phyloP scores from a whole-genome alignment of 2,329 filamentous ascomycete species.

The Pseudovirgaria hyperparasitica region DNA sequence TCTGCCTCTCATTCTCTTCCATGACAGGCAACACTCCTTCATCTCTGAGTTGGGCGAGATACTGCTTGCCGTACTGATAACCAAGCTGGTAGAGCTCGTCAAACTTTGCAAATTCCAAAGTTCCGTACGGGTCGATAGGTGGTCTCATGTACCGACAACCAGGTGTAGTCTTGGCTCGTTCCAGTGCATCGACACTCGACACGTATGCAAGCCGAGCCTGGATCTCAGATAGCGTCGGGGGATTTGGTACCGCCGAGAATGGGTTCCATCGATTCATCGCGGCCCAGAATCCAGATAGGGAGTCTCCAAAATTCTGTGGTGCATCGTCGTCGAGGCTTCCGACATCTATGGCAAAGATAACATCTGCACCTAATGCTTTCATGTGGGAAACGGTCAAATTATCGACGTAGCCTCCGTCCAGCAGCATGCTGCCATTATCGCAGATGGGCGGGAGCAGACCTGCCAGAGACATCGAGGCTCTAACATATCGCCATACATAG shows the following conservation, averaged over 20 bases:
- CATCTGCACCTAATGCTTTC: conserved; percentile 84
- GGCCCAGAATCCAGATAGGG: conserved; percentile 88
- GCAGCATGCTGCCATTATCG: conserved; percentile 90
- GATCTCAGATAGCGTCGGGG: conserved; percentile 89
- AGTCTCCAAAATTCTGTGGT: conserved; percentile 87
- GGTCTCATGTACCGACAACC: conserved; percentile 96
- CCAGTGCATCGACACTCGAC: conserved; percentile 83
- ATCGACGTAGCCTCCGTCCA: conserved; percentile 94
- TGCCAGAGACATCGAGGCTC: conserved; percentile 92
- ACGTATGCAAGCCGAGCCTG: conserved; percentile 92
- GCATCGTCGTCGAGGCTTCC: conserved; percentile 84
- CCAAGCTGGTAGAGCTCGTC: conserved; percentile 91
- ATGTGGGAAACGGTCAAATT: conserved; percentile 95
- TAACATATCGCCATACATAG: conserved; percentile 94
- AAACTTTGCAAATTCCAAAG: conserved; percentile 92
- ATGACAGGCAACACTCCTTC: conserved; percentile 57
- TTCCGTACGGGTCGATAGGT: conserved; percentile 85
- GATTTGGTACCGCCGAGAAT: conserved; percentile 77
- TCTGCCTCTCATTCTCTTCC: conserved; percentile 38
- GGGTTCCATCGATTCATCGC: conserved; percentile 95
- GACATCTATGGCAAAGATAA: conserved; percentile 93
- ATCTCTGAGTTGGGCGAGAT: conserved; percentile 61
- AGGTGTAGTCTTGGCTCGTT: conserved; percentile 79
- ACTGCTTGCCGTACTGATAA: conserved; percentile 74
- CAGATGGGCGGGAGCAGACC: conserved; percentile 87